Evolutionary conservation across 345 rosid genomes (phyloP).

Genomic region (Boechera retrofracta): DNA sequence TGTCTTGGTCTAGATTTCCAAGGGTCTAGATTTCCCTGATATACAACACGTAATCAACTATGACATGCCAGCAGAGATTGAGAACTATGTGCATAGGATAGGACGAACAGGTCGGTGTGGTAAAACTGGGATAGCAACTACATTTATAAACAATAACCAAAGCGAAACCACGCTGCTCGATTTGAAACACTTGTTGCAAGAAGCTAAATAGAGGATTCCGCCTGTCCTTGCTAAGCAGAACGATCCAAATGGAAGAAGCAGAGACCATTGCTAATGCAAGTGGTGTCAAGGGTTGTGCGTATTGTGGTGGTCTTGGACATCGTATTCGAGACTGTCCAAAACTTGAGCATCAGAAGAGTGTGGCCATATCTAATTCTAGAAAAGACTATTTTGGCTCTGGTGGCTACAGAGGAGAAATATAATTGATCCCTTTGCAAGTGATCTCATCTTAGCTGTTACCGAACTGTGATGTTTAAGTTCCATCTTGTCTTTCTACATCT

Average conservation of each 20-base stretch:
- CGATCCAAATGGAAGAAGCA: conserved; percentile 82
- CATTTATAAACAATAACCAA: conserved; percentile 93
- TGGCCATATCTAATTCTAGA: conserved; percentile 79
- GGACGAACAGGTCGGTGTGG: conserved; percentile 96
- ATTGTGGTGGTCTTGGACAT: conserved; percentile 94
- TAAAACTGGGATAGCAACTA: conserved; percentile 90
- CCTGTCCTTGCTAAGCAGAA: conserved; percentile 85
- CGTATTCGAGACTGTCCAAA: conserved; percentile 87
- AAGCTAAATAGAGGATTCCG: conserved; percentile 91
- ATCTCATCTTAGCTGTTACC: too few species aligned
- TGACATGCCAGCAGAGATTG: conserved; percentile 95
- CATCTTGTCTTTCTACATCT: too few species aligned
- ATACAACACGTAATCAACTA: conserved; percentile 91
- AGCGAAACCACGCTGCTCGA: conserved; percentile 86
- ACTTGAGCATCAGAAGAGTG: conserved; percentile 83
- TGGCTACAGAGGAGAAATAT: conserved; percentile 86
- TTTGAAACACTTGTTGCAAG: conserved; percentile 86
- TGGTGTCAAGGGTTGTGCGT: conserved; percentile 93
- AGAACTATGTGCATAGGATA: conserved; percentile 89
- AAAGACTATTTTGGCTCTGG: conserved; percentile 91
- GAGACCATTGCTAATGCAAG: conserved; percentile 72
- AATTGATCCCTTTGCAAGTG: background rate
- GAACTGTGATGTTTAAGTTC: too few species aligned
- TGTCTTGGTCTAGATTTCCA: conserved; percentile 67
- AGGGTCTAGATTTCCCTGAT: conserved; percentile 92